Percentiles rank a stretch among this genome's conserved stretches.
phyloP scores from a whole-genome alignment of 2,329 filamentous ascomycete genomes.

The Plectosphaerella sp. region DNA sequence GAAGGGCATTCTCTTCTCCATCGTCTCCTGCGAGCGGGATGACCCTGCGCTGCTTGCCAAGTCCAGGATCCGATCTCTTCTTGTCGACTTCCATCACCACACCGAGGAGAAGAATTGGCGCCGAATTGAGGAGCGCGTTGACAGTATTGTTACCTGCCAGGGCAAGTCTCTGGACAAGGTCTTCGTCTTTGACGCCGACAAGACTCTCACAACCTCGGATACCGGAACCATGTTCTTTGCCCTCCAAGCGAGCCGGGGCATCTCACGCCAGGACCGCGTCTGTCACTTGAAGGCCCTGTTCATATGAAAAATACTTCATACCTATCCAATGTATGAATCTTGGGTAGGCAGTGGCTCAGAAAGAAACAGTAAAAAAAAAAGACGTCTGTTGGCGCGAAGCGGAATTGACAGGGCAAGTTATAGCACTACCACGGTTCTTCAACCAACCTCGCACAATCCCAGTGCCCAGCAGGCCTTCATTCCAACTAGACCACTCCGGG shows the following conservation, averaged over 20 bases:
- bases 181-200: constrained; percentile 55
- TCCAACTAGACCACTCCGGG: too few relatives aligned
- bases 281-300: constrained; percentile 41
- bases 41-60: constrained; percentile 1
- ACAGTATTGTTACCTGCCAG: constrained; percentile 21
- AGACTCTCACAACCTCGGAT: constrained; percentile 47
- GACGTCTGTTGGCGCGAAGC: too few relatives aligned
- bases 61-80: constrained; percentile 16
- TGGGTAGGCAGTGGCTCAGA: too few relatives aligned
- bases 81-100: constrained; percentile 33
- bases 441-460: too few relatives aligned
- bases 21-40: constrained; percentile 9
- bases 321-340: too few relatives aligned
- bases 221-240: constrained; percentile 45
- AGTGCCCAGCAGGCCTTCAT: too few relatives aligned
- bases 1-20: constrained; percentile 41
- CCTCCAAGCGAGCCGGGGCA: not conserved
- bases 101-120: constrained; percentile 31
- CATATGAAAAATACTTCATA: not conserved
- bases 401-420: too few relatives aligned
- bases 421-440: too few relatives aligned
- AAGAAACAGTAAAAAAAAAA: too few relatives aligned
- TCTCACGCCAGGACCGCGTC: not conserved
- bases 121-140: constrained; percentile 22
- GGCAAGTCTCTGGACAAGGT: constrained; percentile 30